Evolutionary conservation across 78 protist genomes (phyloP).

Genomic region (Chrysochromulina tobinii): DNA sequence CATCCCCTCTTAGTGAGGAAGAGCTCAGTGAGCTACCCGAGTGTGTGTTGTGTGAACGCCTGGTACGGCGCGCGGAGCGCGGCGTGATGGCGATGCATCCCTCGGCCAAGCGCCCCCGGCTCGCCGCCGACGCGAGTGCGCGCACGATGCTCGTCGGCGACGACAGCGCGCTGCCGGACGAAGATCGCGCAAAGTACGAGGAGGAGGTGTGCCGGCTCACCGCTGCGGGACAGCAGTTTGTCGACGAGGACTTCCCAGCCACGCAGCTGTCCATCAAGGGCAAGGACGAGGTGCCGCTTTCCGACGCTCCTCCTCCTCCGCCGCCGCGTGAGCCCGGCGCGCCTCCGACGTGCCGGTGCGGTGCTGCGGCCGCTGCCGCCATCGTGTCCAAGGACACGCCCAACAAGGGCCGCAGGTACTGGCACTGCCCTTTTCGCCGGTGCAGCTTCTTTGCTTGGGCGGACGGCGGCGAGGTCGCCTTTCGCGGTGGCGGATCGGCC

Average conservation of each 20-base stretch:
- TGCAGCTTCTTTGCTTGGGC: conserved; percentile 44
- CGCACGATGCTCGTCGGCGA: too few relatives aligned
- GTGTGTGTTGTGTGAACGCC: too few relatives aligned
- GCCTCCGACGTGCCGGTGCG: background rate
- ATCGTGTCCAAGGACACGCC: conserved; percentile 11
- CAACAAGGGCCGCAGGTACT: conserved; percentile 38
- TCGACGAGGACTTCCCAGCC: background rate
- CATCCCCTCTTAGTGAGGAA: too few relatives aligned
- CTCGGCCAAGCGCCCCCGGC: too few relatives aligned
- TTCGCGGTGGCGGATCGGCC: background rate
- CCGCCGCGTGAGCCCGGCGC: background rate
- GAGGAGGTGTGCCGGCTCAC: background rate
- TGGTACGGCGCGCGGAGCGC: too few relatives aligned
- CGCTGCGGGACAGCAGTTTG: background rate
- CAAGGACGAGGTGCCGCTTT: background rate
- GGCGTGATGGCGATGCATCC: too few relatives aligned
- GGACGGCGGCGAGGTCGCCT: background rate
- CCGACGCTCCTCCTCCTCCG: background rate
- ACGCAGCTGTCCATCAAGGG: background rate
- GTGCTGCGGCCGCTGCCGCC: background rate
- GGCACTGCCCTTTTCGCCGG: background rate
- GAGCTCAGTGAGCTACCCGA: too few relatives aligned
- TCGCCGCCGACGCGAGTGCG: too few relatives aligned
- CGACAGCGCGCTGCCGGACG: too few relatives aligned
- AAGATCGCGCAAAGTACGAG: background rate